Percentiles rank a stretch among this genome's conserved stretches.
Conservation (phyloP, 2,329 filamentous ascomycete species). For the Pseudogymnoascus sp. region DNA sequence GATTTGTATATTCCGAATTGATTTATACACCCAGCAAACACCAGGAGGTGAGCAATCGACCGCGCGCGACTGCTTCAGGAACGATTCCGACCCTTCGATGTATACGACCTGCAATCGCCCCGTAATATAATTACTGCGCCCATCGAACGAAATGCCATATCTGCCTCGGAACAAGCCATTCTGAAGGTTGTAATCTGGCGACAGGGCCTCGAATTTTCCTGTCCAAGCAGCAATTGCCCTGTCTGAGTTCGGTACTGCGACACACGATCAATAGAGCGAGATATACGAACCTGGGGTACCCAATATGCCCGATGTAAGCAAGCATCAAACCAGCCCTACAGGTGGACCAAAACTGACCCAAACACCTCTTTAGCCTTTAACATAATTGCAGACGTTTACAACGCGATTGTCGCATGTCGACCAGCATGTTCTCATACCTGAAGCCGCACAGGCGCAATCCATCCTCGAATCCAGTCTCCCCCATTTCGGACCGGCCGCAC, state of each 20-base stretch:
- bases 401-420: conserved; percentile 7
- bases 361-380: background rate
- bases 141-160: background rate
- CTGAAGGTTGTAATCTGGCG: background rate
- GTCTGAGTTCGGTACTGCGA: background rate
- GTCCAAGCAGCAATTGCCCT: background rate
- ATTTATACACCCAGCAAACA: background rate
- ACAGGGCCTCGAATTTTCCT: background rate
- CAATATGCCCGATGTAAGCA: conserved; percentile 1
- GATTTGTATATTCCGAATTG: background rate
- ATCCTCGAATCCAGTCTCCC: conserved; percentile 25
- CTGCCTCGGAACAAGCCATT: conserved; percentile 1
- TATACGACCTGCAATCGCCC: background rate
- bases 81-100: background rate
- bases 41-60: background rate
- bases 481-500: conserved; percentile 20
- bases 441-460: conserved; percentile 27
- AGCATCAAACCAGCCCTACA: background rate
- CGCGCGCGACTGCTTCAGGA: background rate
- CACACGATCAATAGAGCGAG: background rate
- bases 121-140: background rate
- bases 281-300: background rate
- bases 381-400: background rate
- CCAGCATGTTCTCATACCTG: conserved; percentile 28
- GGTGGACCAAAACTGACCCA: background rate